Conservation (phyloP, 129 eudicot species). For the Heracleum sosnowskyi region DNA sequence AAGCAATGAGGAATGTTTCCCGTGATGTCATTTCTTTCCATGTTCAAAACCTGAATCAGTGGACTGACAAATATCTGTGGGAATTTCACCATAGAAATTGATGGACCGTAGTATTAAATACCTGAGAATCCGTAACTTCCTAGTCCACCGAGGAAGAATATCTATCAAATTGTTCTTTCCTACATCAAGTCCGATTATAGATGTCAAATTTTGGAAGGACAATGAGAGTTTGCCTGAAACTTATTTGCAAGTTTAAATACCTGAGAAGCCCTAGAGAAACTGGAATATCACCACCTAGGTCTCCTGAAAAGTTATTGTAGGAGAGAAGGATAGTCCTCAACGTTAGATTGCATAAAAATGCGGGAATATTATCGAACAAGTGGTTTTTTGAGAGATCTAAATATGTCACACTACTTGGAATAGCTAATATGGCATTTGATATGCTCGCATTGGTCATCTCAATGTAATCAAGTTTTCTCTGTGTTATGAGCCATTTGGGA, state of each 20-base stretch:
- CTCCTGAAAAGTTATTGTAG: not conserved
- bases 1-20: too few species aligned
- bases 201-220: not conserved
- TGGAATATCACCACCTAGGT: conserved; percentile 10
- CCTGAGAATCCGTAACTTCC: not conserved
- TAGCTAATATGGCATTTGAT: not conserved
- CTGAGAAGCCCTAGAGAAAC: not conserved
- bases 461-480: not conserved
- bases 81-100: conserved; percentile 13
- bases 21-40: not conserved
- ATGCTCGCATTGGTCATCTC: not conserved
- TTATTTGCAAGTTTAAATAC: not conserved
- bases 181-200: not conserved
- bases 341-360: not conserved
- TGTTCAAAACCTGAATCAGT: not conserved
- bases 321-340: not conserved
- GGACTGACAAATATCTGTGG: not conserved
- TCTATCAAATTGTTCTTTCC: conserved; percentile 1
- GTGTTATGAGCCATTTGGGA: conserved; percentile 9
- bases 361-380: not conserved
- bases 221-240: not conserved
- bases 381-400: not conserved
- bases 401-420: not conserved
- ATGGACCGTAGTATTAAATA: conserved; percentile 4
- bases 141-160: conserved; percentile 16